Conservation (phyloP, 495 filamentous ascomycete species). For the Penicillium nucicola region DNA sequence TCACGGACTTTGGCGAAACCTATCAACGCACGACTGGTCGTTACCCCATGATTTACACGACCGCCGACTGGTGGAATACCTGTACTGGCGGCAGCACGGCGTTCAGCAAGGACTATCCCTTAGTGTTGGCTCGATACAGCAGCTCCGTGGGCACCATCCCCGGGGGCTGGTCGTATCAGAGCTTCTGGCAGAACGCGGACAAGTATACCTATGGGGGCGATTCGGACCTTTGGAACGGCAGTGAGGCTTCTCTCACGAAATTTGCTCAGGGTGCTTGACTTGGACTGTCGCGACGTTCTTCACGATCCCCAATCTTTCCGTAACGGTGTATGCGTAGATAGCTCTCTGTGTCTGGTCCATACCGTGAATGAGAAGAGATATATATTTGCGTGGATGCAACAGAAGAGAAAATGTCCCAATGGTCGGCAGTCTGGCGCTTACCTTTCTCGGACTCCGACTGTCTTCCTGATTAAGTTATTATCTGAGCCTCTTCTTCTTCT, state of each 20-base stretch:
- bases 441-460: too few relatives aligned
- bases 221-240: slow-evolving; percentile 28
- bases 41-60: slow-evolving; percentile 61
- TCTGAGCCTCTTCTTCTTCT: not conserved
- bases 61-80: slow-evolving; percentile 58
- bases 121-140: slow-evolving; percentile 56
- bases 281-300: too few relatives aligned
- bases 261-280: slow-evolving; percentile 13
- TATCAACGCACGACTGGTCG: slow-evolving; percentile 50
- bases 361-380: too few relatives aligned
- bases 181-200: slow-evolving; percentile 55
- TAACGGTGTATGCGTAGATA: too few relatives aligned
- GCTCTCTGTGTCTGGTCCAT: too few relatives aligned
- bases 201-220: slow-evolving; percentile 28
- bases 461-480: too few relatives aligned
- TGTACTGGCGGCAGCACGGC: slow-evolving; percentile 57
- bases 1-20: slow-evolving; percentile 55
- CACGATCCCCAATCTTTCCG: too few relatives aligned
- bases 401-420: too few relatives aligned
- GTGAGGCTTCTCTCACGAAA: slow-evolving; percentile 8
- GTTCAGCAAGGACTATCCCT: slow-evolving; percentile 50
- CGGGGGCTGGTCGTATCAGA: slow-evolving; percentile 57
- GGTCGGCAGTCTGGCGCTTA: too few relatives aligned
- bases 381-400: too few relatives aligned
- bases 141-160: slow-evolving; percentile 50